phyloP scores from a whole-genome alignment of 495 filamentous ascomycete genomes.

The Pyrenopolyporus hunteri region DNA sequence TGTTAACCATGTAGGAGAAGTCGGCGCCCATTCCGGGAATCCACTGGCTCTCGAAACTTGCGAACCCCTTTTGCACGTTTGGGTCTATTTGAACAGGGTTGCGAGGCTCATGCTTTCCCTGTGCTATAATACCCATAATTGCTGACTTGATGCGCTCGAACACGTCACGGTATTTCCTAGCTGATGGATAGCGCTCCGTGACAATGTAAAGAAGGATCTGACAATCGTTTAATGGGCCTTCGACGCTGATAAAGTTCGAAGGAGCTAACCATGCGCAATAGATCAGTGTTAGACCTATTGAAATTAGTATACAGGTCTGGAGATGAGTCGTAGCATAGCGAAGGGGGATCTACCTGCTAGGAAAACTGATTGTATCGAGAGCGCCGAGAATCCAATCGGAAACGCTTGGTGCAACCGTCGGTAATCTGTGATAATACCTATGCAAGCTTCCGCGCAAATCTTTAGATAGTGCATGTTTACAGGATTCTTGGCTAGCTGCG shows the following conservation, averaged over 20 bases:
- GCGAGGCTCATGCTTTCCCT: constrained; percentile 42
- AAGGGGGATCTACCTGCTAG: constrained; percentile 50
- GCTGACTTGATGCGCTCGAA: constrained; percentile 53
- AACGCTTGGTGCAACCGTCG: constrained; percentile 58
- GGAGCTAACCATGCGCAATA: constrained; percentile 45
- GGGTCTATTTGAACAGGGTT: constrained; percentile 39
- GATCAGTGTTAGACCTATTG: constrained; percentile 39
- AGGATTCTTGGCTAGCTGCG: constrained; percentile 55
- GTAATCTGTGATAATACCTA: constrained; percentile 59
- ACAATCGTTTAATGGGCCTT: constrained; percentile 46
- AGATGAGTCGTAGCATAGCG: no score
- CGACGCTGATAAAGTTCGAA: constrained; percentile 32
- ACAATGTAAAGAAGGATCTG: constrained; percentile 62
- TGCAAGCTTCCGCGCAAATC: constrained; percentile 57
- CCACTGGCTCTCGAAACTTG: constrained; percentile 29
- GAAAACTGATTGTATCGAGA: constrained; percentile 63
- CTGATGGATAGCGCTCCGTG: constrained; percentile 58
- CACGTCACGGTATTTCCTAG: constrained; percentile 60
- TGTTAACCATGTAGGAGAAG: constrained; percentile 40
- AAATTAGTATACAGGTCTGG: background rate
- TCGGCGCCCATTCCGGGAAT: constrained; percentile 27
- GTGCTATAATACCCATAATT: constrained; percentile 36
- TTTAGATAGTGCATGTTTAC: constrained; percentile 59
- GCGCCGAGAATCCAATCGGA: constrained; percentile 60
- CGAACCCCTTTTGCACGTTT: constrained; percentile 34